phyloP scores from a whole-genome alignment of 148 eudicot genomes.

The Persicaria tinctoria region DNA sequence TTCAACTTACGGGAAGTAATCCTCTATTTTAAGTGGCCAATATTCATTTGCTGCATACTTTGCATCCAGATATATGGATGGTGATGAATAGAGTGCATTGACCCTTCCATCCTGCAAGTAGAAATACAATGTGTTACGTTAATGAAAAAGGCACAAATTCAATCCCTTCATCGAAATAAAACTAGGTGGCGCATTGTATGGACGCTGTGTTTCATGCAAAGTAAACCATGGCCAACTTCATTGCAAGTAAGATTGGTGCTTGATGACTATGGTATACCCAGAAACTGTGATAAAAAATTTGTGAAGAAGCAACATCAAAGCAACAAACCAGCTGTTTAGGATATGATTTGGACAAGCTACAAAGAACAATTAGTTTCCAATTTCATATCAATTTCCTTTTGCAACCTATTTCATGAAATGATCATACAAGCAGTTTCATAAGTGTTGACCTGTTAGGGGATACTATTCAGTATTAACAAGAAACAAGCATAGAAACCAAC shows the following conservation, averaged over 20 bases:
- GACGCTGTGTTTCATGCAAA: no score
- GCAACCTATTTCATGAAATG: neutral
- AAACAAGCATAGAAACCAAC: neutral
- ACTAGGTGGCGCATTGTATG: no score
- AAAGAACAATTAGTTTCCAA: neutral
- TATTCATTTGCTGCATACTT: slow-evolving; percentile 53
- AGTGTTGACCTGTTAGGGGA: neutral
- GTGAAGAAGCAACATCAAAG: neutral
- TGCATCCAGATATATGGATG: slow-evolving; percentile 90
- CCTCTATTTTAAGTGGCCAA: slow-evolving; percentile 89
- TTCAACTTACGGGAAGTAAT: slow-evolving; percentile 87
- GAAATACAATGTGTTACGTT: neutral
- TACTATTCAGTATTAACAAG: neutral
- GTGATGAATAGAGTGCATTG: slow-evolving; percentile 91
- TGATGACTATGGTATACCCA: neutral
- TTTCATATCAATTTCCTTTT: neutral
- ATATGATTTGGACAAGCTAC: neutral
- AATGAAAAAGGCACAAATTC: neutral
- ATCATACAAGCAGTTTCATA: neutral
- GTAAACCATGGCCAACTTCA: no score
- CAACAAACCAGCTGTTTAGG: neutral
- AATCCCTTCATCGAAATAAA: neutral
- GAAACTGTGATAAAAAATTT: neutral
- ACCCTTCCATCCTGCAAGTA: slow-evolving; percentile 84
- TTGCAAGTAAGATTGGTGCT: no score